These are phyloP conservation scores for Cadophora malorum DNA, from an alignment of 2,329 filamentous ascomycete species.

Conservation along the genomic window DNA sequence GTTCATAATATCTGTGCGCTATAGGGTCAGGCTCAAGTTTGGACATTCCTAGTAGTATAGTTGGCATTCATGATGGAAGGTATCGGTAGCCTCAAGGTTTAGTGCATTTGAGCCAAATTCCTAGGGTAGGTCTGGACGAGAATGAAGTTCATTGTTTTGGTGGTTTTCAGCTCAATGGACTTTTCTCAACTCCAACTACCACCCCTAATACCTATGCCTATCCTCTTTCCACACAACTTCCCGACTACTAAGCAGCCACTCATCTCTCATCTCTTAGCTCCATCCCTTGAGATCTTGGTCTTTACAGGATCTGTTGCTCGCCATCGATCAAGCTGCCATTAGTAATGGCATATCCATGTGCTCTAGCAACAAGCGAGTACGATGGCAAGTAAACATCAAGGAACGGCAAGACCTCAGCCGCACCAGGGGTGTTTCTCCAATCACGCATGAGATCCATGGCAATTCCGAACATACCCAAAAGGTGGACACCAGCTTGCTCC, in stretches of 20 bases:
- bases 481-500: conserved; percentile 68
- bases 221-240: neutral
- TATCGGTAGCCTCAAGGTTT: neutral
- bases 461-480: conserved; percentile 43
- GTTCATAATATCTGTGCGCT: too few relatives aligned
- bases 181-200: neutral
- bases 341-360: conserved; percentile 63
- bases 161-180: neutral
- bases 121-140: neutral
- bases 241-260: neutral
- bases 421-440: conserved; percentile 32
- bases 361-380: conserved; percentile 68
- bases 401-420: conserved; percentile 27
- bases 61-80: neutral
- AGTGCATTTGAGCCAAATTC: neutral
- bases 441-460: conserved; percentile 43
- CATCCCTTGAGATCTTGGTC: neutral
- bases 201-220: neutral
- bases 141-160: neutral
- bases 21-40: neutral
- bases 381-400: conserved; percentile 57
- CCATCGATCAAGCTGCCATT: conserved; percentile 65
- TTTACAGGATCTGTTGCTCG: conserved; percentile 49
- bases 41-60: neutral
- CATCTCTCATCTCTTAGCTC: neutral